phyloP scores from a whole-genome alignment of 495 filamentous ascomycete species.

The Aspergillus funiculosus region DNA sequence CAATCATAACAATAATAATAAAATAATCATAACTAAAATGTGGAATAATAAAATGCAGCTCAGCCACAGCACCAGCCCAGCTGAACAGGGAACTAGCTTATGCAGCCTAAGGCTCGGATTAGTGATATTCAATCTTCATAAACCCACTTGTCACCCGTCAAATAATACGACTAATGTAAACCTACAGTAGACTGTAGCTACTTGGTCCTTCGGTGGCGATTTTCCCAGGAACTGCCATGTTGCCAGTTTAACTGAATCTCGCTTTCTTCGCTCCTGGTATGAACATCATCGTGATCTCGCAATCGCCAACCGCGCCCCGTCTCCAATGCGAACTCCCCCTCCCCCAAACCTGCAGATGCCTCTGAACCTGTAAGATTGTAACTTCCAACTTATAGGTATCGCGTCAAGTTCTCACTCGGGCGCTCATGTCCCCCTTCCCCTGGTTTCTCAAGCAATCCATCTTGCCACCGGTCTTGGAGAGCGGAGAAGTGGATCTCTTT shows the following conservation, averaged over 20 bases:
- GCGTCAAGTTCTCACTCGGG: too few relatives aligned
- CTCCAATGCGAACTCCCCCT: background rate
- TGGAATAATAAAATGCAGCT: background rate
- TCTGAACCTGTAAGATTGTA: conserved; percentile 15
- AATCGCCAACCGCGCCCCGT: conserved; percentile 4
- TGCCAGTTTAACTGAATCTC: too few relatives aligned
- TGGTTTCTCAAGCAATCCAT: background rate
- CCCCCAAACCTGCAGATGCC: conserved; percentile 1
- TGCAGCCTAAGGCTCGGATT: conserved; percentile 9
- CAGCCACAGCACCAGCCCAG: conserved; percentile 8
- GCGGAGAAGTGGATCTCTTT: background rate
- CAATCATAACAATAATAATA: background rate
- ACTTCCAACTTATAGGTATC: conserved; percentile 3
- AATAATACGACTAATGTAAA: too few relatives aligned
- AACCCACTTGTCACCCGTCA: conserved; percentile 5
- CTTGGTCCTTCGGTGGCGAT: conserved; percentile 7
- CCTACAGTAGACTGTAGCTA: conserved; percentile 2
- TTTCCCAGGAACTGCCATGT: too few relatives aligned
- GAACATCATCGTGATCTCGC: background rate
- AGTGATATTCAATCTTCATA: conserved; percentile 6
- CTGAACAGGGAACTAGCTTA: conserved; percentile 4
- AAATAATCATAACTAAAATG: too few relatives aligned
- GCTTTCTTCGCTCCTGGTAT: too few relatives aligned
- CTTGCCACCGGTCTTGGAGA: conserved; percentile 17
- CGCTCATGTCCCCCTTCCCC: background rate